Conservation (phyloP, 768 basidiomycete species). For the Serendipita sp. region DNA sequence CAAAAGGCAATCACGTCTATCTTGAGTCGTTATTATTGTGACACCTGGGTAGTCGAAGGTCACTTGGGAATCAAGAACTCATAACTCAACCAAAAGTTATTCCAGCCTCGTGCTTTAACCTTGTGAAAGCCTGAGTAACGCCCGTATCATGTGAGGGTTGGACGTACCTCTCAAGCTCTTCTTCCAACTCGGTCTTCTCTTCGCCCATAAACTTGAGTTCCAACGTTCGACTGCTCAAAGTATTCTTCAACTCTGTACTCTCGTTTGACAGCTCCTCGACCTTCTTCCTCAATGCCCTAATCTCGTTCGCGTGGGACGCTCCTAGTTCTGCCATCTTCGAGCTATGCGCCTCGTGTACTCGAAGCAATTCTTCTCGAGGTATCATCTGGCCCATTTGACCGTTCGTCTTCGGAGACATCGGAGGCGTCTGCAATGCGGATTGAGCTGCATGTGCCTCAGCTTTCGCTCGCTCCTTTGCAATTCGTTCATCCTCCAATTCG, state of each 20-base stretch:
- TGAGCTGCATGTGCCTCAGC: constrained; percentile 31
- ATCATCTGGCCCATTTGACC: constrained; percentile 33
- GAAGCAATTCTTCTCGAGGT: constrained; percentile 61
- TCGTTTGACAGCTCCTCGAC: constrained; percentile 34
- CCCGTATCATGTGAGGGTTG: background rate
- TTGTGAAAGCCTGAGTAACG: background rate
- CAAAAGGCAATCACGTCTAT: too few species aligned
- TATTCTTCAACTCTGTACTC: constrained; percentile 42
- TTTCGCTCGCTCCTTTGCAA: constrained; percentile 44
- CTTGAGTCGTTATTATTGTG: too few species aligned
- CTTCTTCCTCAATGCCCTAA: constrained; percentile 38
- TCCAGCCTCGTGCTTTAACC: background rate
- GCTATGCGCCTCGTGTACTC: constrained; percentile 71
- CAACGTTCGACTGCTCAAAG: constrained; percentile 51
- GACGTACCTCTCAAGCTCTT: constrained; percentile 54
- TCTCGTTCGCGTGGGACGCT: constrained; percentile 44
- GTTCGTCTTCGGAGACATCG: constrained; percentile 22
- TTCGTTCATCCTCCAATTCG: constrained; percentile 57
- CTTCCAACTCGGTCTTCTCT: constrained; percentile 61
- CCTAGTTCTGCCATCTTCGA: constrained; percentile 61
- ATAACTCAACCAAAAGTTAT: too few species aligned
- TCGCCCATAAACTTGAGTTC: constrained; percentile 67
- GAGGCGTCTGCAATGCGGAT: constrained; percentile 32
- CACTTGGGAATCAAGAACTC: too few species aligned
- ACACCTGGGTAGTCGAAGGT: too few species aligned